These are phyloP conservation scores for Kuraishia molischiana DNA, from an alignment of 805 yeast species.

Conservation along the genomic window DNA sequence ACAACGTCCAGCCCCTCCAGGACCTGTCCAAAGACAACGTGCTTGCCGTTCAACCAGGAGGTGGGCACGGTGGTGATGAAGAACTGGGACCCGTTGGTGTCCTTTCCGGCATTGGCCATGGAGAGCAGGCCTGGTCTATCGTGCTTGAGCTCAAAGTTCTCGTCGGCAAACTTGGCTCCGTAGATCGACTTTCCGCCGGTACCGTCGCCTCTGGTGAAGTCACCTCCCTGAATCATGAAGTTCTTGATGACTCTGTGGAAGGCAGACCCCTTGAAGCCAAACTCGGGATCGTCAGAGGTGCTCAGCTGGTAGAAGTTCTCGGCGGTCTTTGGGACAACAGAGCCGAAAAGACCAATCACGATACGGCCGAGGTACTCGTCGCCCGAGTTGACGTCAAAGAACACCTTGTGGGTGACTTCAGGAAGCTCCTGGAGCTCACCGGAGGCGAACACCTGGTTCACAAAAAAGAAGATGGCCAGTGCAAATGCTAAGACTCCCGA, in stretches of 20 bases:
- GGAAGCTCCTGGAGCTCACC: slow-evolving; percentile 26
- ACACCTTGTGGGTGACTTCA: slow-evolving; percentile 68
- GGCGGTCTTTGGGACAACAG: slow-evolving; percentile 78
- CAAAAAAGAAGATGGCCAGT: background rate
- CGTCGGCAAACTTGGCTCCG: slow-evolving; percentile 59
- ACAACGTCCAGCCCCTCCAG: slow-evolving; percentile 81
- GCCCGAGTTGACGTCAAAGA: slow-evolving; percentile 78
- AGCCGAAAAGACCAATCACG: slow-evolving; percentile 81
- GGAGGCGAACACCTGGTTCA: slow-evolving; percentile 1
- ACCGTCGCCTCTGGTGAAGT: slow-evolving; percentile 61
- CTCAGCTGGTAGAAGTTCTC: slow-evolving; percentile 81
- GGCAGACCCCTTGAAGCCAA: slow-evolving; percentile 51
- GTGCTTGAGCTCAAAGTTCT: slow-evolving; percentile 59
- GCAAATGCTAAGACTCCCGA: slow-evolving; percentile 1
- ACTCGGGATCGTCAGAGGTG: slow-evolving; percentile 60
- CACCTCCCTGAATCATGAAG: slow-evolving; percentile 80
- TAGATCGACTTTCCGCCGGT: slow-evolving; percentile 70
- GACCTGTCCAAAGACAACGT: slow-evolving; percentile 96
- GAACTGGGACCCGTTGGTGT: slow-evolving; percentile 90
- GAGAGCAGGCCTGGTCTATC: slow-evolving; percentile 60
- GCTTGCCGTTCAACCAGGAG: slow-evolving; percentile 87
- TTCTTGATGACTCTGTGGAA: slow-evolving; percentile 68
- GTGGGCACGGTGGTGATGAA: slow-evolving; percentile 90
- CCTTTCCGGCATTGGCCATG: slow-evolving; percentile 73
- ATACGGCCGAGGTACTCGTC: slow-evolving; percentile 71